A percentile compares a stretch with the other conserved stretches of the same genome.
These are phyloP conservation scores for Physcia stellaris DNA, from an alignment of 495 filamentous ascomycete species.

Conservation along the genomic window DNA sequence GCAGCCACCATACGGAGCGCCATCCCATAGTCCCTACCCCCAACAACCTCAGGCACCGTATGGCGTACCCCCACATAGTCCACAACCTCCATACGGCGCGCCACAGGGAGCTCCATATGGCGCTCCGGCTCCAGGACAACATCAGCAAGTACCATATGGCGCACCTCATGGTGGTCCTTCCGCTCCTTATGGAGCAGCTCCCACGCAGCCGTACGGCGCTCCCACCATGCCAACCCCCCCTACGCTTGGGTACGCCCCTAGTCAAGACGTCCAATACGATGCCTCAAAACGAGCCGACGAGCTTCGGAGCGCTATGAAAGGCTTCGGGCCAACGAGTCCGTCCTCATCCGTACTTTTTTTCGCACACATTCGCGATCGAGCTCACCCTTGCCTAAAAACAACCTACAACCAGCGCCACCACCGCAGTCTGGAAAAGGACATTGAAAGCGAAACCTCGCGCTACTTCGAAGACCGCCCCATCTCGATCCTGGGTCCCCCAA, in stretches of 20 bases:
- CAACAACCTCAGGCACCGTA: constrained; percentile 17
- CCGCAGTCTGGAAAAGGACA: constrained; percentile 56
- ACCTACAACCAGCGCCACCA: constrained; percentile 46
- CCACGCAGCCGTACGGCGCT: constrained; percentile 25
- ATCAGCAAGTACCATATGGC: constrained; percentile 17
- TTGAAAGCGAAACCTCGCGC: constrained; percentile 62
- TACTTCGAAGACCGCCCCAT: constrained; percentile 58
- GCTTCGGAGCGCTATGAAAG: constrained; percentile 76
- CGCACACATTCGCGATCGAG: constrained; percentile 52
- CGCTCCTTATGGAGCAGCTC: constrained; percentile 28
- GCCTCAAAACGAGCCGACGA: constrained; percentile 49
- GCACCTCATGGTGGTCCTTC: constrained; percentile 25
- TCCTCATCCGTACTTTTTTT: constrained; percentile 53
- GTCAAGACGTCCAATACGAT: constrained; percentile 50
- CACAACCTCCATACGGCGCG: constrained; percentile 9
- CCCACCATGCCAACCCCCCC: constrained; percentile 25
- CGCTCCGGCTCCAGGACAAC: constrained; percentile 14
- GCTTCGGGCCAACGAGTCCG: constrained; percentile 82
- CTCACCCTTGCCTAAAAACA: constrained; percentile 53
- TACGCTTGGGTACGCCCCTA: constrained; percentile 47
- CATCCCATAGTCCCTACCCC: constrained; percentile 23
- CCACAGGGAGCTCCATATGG: constrained; percentile 9
- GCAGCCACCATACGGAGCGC: constrained; percentile 23
- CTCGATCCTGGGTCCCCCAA: constrained; percentile 53
- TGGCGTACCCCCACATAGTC: constrained; percentile 16